A percentile compares a stretch with the other conserved stretches of the same genome.
Conservation (phyloP, 148 eudicot genomes). For the Pouteria glomerata region DNA sequence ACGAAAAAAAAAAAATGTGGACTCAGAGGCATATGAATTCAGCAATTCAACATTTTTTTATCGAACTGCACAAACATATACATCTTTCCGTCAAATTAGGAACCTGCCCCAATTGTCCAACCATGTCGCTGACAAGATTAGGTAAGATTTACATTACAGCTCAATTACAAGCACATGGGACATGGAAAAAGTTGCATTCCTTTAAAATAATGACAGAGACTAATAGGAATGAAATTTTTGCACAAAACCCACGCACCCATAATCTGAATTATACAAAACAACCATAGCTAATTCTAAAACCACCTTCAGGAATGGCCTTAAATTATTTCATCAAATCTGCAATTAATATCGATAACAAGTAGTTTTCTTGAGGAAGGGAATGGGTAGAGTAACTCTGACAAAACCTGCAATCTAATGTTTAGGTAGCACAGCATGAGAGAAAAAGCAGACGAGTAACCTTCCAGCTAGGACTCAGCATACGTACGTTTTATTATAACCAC, state of each 20-base stretch:
- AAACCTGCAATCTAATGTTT: background rate
- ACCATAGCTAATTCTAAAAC: background rate
- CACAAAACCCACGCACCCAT: background rate
- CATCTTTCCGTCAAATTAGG: background rate
- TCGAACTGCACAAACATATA: no score
- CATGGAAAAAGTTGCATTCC: background rate
- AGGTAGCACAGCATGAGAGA: background rate
- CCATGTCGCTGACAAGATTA: slow-evolving; percentile 4
- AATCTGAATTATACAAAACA: background rate
- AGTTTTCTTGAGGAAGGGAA: background rate
- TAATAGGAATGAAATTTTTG: background rate
- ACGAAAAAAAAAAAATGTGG: no score
- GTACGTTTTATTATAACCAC: slow-evolving; percentile 4
- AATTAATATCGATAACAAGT: background rate
- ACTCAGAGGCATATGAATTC: no score
- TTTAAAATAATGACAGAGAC: background rate
- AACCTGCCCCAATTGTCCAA: background rate
- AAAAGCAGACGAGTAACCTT: background rate
- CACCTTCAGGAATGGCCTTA: background rate
- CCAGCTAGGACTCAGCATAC: no score
- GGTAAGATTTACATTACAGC: slow-evolving; percentile 12
- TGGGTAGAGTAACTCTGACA: background rate
- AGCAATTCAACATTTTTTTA: no score
- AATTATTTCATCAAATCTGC: background rate
- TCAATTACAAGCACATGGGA: slow-evolving; percentile 2